A percentile compares a stretch with the other conserved stretches of the same genome.
These are phyloP conservation scores for Albugo candida DNA, from an alignment of 352 stramenopile species.

Conservation along the genomic window DNA sequence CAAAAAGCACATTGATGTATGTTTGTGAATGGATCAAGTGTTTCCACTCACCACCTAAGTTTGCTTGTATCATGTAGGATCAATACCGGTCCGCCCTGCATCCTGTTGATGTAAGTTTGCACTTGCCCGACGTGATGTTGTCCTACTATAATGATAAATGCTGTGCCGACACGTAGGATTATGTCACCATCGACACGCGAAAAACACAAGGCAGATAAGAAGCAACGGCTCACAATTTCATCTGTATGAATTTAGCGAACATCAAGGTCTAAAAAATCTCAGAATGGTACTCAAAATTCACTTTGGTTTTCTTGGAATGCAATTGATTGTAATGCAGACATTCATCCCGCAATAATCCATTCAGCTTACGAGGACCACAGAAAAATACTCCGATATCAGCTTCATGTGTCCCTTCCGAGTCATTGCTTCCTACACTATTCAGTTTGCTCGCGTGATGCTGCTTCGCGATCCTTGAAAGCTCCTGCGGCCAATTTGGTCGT, in stretches of 20 bases:
- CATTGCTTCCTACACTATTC: constrained; percentile 16
- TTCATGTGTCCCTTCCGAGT: constrained; percentile 17
- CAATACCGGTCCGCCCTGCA: constrained; percentile 36
- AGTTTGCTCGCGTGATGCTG: constrained; percentile 1
- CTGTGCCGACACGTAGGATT: constrained; percentile 20
- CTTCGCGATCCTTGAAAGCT: constrained; percentile 28
- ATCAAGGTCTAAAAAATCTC: no score
- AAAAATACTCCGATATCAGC: constrained; percentile 57
- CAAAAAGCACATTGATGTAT: constrained; percentile 78
- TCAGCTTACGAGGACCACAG: constrained; percentile 43
- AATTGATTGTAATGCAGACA: constrained; percentile 31
- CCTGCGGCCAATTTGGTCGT: constrained; percentile 47
- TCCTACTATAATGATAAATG: not conserved
- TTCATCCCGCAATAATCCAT: constrained; percentile 31
- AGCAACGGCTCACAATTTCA: no score
- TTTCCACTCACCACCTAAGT: no score
- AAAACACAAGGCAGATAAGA: not conserved
- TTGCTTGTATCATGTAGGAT: constrained; percentile 18
- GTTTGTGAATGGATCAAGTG: not conserved
- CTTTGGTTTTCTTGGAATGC: no score
- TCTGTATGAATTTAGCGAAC: no score
- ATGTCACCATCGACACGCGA: constrained; percentile 46
- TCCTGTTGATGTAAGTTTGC: not conserved
- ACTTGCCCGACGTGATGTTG: constrained; percentile 1
- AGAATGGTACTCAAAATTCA: no score